These are phyloP conservation scores for Diaporthe citri DNA, from an alignment of 2,329 filamentous ascomycete species.

Conservation along the genomic window DNA sequence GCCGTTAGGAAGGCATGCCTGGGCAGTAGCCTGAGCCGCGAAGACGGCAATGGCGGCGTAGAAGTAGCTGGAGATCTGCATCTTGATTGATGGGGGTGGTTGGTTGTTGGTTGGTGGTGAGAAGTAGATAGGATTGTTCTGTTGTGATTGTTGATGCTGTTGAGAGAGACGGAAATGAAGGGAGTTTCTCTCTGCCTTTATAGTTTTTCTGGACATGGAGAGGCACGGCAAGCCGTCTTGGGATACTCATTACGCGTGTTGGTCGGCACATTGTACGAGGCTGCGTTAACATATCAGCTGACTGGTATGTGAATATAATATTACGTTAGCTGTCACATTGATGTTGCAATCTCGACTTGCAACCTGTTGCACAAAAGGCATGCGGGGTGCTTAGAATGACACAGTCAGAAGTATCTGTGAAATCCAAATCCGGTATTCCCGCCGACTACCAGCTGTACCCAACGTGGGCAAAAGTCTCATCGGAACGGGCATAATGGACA, in stretches of 20 bases:
- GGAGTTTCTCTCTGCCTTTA: slow-evolving; percentile 6
- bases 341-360: neutral
- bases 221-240: neutral
- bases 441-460: neutral
- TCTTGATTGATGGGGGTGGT: neutral
- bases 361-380: neutral
- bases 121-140: neutral
- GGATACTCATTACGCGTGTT: neutral
- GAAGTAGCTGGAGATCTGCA: slow-evolving; percentile 18
- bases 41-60: slow-evolving; percentile 21
- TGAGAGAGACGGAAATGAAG: neutral
- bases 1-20: neutral
- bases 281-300: neutral
- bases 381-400: slow-evolving; percentile 2
- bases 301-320: neutral
- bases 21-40: slow-evolving; percentile 5
- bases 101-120: neutral
- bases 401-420: slow-evolving; percentile 3
- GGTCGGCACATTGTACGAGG: neutral
- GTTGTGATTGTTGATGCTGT: neutral
- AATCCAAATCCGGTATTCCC: neutral
- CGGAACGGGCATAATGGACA: neutral
- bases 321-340: neutral
- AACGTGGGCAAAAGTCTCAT: neutral
- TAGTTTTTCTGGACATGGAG: slow-evolving; percentile 1